A percentile compares a stretch with the other conserved stretches of the same genome.
phyloP scores from a whole-genome alignment of 805 yeast species.

The Wickerhamomyces chambardii region DNA sequence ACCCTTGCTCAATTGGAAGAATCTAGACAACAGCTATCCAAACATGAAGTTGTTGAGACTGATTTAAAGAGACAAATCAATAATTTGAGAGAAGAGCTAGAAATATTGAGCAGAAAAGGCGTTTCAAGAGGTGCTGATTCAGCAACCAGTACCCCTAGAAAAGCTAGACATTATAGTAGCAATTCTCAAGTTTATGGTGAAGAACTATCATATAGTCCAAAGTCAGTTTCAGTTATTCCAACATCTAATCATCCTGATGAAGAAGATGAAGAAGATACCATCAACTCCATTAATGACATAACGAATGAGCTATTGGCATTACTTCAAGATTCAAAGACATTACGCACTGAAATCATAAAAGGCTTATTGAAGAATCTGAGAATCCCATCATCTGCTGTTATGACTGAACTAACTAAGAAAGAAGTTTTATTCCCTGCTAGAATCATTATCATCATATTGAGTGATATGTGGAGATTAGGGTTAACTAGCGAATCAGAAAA shows the following conservation, averaged over 20 bases:
- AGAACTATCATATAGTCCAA: slow-evolving; percentile 22
- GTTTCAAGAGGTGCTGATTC: slow-evolving; percentile 17
- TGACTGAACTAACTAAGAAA: slow-evolving; percentile 73
- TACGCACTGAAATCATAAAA: slow-evolving; percentile 79
- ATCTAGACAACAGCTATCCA: slow-evolving; percentile 49
- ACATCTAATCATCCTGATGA: slow-evolving; percentile 42
- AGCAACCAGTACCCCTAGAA: slow-evolving; percentile 17
- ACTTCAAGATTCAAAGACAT: slow-evolving; percentile 58
- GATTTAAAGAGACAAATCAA: slow-evolving; percentile 47
- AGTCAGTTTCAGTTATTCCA: slow-evolving; percentile 58
- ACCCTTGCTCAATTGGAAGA: slow-evolving; percentile 53
- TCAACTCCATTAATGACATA: slow-evolving; percentile 52
- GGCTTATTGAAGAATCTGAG: slow-evolving; percentile 79
- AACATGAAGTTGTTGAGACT: slow-evolving; percentile 54
- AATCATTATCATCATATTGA: slow-evolving; percentile 80
- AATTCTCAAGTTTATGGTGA: slow-evolving; percentile 27
- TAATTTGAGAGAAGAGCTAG: slow-evolving; percentile 24
- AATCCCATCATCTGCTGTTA: slow-evolving; percentile 80
- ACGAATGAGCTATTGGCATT: slow-evolving; percentile 67
- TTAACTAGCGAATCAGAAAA: slow-evolving; percentile 86
- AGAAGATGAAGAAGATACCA: slow-evolving; percentile 27
- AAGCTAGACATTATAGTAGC: slow-evolving; percentile 26
- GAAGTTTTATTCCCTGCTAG: slow-evolving; percentile 96
- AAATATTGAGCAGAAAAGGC: slow-evolving; percentile 18
- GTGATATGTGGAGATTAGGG: slow-evolving; percentile 98